Base-by-base conservation (phyloP, 805 yeast genomes). In the Lipomyces sp. region DNA sequence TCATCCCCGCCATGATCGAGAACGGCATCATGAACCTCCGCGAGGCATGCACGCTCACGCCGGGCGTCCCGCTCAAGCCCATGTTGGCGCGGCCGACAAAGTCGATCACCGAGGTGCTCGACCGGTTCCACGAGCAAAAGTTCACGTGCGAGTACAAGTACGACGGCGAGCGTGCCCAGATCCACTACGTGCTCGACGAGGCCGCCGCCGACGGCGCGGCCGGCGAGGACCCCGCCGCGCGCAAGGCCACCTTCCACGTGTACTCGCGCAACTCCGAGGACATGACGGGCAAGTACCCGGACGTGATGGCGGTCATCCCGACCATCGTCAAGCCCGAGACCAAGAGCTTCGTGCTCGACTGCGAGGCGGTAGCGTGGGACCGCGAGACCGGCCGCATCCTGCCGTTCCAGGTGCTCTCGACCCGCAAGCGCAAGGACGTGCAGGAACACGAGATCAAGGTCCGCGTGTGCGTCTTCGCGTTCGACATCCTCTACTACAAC, bases 311-410 rank as follows among this genome's bases (percentile, higher is more conserved):
- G 1, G 81, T 86, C 38, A 75, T 87, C 18, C 77, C 78, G 39
- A 83, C 82, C 35, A 81, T 83, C 52, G 63, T 81, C 36, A 69
- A 70, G 23, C 65, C 61, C 1, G 57, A 53, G 11, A 74, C 80
- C 1, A 69, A 70, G 36, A 77, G 86, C 7, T 74, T 91, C 67
- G 88, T 93, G 51, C 68, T 93, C 51, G 98, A 93, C 66, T 86
- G 96, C 70, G 98, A 93, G 69, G 96, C 96, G 6, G 98, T 93
- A 7, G 98, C 98, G 0, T 93, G 95, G 95, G 96, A 91, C 68
- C 73, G 83, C 49, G 83, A 77, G 46, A 74, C 76, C 21, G 67
- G 79, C n/a, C 86, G 84, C 66, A 91, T 93, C 50, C 70, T 93
- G 49, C 98, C 98, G 1, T 93, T 93, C 69, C 98, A 93, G 68